These are phyloP conservation scores for Clavariopsis aquatica DNA, from an alignment of 495 filamentous ascomycete genomes.

Conservation along the genomic window DNA sequence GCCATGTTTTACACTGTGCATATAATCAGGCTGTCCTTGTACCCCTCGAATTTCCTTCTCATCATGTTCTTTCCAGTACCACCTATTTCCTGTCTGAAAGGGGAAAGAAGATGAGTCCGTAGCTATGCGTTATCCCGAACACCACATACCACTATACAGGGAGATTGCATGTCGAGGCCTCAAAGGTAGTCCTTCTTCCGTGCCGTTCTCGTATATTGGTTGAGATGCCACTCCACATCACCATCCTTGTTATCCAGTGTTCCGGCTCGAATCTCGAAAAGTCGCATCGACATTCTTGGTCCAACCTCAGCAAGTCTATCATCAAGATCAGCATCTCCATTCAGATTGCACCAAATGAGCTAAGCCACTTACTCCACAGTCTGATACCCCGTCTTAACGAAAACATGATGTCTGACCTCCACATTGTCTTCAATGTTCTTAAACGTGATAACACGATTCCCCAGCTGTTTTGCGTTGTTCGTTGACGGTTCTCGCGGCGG, in stretches of 20 bases:
- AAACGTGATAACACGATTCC: conserved; percentile 76
- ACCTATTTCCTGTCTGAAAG: no score
- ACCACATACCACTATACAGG: no score
- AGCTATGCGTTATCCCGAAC: no score
- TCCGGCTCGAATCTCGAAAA: conserved; percentile 92
- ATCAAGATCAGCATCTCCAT: background rate
- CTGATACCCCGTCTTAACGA: conserved; percentile 80
- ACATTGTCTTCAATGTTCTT: conserved; percentile 93
- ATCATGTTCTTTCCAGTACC: no score
- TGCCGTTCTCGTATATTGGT: conserved; percentile 89
- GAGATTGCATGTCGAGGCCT: conserved; percentile 23
- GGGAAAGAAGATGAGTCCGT: no score
- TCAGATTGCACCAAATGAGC: background rate
- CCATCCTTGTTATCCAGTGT: conserved; percentile 93
- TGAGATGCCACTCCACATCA: conserved; percentile 94
- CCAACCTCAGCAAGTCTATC: conserved; percentile 77
- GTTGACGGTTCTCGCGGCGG: conserved; percentile 77
- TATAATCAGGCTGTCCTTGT: no score
- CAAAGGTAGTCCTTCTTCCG: conserved; percentile 91
- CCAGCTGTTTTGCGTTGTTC: conserved; percentile 58
- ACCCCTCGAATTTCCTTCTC: no score
- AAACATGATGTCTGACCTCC: conserved; percentile 80
- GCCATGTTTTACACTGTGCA: no score
- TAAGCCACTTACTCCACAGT: conserved; percentile 60
- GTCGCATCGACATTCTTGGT: conserved; percentile 91